These are phyloP conservation scores for Mucor sp. DNA, from an alignment of 371 early-diverging fungal species.

Conservation along the genomic window DNA sequence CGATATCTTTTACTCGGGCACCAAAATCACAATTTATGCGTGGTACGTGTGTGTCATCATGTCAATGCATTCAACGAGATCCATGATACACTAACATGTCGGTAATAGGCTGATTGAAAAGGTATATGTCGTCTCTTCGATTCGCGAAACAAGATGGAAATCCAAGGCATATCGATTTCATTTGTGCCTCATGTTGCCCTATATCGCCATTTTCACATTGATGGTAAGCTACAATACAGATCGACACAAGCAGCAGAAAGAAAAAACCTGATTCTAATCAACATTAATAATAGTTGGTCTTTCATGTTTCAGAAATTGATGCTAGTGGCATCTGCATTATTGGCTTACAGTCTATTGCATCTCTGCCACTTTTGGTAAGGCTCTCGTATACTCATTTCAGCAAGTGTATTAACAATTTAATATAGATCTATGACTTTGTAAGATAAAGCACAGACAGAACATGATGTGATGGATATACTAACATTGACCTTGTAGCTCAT, in stretches of 20 bases:
- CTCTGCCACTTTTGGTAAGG: constrained; percentile 47
- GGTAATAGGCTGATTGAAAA: constrained; percentile 31
- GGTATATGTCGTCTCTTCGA: constrained; percentile 40
- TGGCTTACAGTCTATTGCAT: constrained; percentile 47
- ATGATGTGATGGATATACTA: not conserved
- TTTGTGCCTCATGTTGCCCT: constrained; percentile 31
- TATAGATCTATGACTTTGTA: constrained; percentile 50
- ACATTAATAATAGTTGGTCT: constrained; percentile 35
- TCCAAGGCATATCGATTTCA: constrained; percentile 45
- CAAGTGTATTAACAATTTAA: not conserved
- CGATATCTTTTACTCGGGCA: constrained; percentile 29
- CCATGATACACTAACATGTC: not conserved
- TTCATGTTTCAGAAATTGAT: constrained; percentile 39
- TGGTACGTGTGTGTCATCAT: constrained; percentile 17
- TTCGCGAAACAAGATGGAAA: constrained; percentile 30
- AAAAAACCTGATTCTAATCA: not conserved
- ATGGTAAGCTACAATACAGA: constrained; percentile 33
- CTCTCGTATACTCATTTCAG: not conserved
- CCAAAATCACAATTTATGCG: constrained; percentile 24
- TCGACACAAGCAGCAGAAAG: not conserved
- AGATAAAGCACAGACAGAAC: not conserved
- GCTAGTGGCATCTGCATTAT: constrained; percentile 47
- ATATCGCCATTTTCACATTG: constrained; percentile 45
- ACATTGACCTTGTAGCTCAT: constrained; percentile 27
- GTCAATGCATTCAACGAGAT: not conserved